Evolutionary conservation across 352 stramenopile genomes (phyloP).

Genomic region (Phytophthora hibernalis): DNA sequence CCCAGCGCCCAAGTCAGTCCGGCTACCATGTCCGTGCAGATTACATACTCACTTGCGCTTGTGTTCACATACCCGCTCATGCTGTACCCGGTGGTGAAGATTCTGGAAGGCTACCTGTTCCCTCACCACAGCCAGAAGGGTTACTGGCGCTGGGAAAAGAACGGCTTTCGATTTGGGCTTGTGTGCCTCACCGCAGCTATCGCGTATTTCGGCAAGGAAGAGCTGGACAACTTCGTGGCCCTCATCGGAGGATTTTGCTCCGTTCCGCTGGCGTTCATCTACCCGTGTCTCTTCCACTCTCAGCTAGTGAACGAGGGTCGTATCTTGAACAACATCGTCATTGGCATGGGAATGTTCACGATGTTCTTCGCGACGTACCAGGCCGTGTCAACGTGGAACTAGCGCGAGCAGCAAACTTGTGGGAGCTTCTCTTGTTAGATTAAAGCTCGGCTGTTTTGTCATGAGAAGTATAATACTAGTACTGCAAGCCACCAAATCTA

Average conservation of each 20-base stretch:
- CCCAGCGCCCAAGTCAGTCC: conserved; percentile 57
- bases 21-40: conserved; percentile 68
- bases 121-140: conserved; percentile 50
- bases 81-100: conserved; percentile 77
- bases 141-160: conserved; percentile 77
- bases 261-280: conserved; percentile 77
- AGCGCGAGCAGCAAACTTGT: conserved; percentile 21
- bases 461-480: conserved; percentile 29
- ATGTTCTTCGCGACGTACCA: conserved; percentile 74
- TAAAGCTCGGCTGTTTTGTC: conserved; percentile 31
- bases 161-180: conserved; percentile 65
- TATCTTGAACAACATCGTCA: conserved; percentile 52
- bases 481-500: conserved; percentile 18
- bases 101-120: conserved; percentile 72
- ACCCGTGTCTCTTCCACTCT: conserved; percentile 74
- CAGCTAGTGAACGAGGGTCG: conserved; percentile 55
- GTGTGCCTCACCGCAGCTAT: conserved; percentile 71
- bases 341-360: conserved; percentile 58
- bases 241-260: conserved; percentile 79
- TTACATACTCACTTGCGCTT: conserved; percentile 71
- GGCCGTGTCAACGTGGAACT: conserved; percentile 58
- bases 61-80: conserved; percentile 80
- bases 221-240: conserved; percentile 78
- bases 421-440: conserved; percentile 26
- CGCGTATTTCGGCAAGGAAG: conserved; percentile 68